Evolutionary conservation across 768 basidiomycete genomes (phyloP), one percentile per base, ranked within the genome.

Genomic region (Suillus brevipes): DNA sequence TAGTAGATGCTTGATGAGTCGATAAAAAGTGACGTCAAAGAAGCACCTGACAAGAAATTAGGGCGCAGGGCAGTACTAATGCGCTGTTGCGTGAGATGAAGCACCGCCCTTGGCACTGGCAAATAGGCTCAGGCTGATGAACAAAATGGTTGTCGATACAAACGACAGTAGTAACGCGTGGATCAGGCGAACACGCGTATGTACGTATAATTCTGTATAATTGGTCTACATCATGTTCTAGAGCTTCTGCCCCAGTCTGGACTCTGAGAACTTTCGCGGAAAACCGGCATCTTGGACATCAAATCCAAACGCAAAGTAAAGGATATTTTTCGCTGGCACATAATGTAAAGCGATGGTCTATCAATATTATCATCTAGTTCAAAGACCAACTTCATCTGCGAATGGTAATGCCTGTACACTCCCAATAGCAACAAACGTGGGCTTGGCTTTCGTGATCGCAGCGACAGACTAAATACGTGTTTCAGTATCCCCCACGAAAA

Each of bases 381-480:
- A 94, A 67, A 95, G 84, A 57, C 92, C 92, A 65, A 95, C 78
- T 76, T 94, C 92, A 72, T 95, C 93, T 69, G 88, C 85, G 74
- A 90, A 90, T 16, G 97, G 97, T 57, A 99, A 83, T 37, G 84
- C 73, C 70, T 82, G 78, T 68, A 88, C 79, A 73, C 97, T 88
- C 53, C 96, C 97, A 58, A 98, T 83, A 13, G 89, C 90, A 47
- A 98, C 94, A 69, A 84, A 94, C 31, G 94, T 95, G 23, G 96
- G 92, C 79, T 94, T 92, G 69, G 82, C 77, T 75, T 87, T 85
- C 73, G 92, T 77, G 53, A 97, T 83, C 43, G 84, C 77, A 4
- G 88, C 80, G 53, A 87, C 84, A 59, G 87, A 85, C 92, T 93
- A 65, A 4, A 53, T 65, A 57, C 63, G 52, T 42, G 43, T 16